Evolutionary conservation across 345 rosid species (phyloP).

Genomic region (Streptanthus diversifolius): DNA sequence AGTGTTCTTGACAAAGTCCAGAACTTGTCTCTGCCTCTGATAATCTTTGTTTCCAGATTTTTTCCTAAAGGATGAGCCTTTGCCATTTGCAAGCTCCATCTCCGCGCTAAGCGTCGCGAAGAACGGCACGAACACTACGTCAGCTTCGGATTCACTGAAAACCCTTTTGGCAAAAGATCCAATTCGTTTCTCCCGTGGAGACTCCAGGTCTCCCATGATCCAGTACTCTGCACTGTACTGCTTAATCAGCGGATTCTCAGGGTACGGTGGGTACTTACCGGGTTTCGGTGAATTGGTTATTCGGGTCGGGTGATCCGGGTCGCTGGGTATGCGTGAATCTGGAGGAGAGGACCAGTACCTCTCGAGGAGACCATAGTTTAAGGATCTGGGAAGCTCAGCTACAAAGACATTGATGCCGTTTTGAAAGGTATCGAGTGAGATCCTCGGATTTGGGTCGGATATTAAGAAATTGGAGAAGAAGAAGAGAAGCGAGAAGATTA

Average conservation of each 20-base stretch:
- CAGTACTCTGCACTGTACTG: constrained; percentile 99
- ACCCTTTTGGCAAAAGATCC: constrained; percentile 69
- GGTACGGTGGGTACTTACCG: constrained; percentile 49
- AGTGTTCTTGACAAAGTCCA: constrained; percentile 57
- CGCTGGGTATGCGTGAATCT: constrained; percentile 65
- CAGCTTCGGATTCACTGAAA: constrained; percentile 49
- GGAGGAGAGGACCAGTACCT: constrained; percentile 63
- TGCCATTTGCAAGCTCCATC: constrained; percentile 78
- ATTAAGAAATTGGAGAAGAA: constrained; percentile 32
- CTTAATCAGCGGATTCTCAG: constrained; percentile 82
- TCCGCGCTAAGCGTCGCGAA: constrained; percentile 86
- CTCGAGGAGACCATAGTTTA: constrained; percentile 73
- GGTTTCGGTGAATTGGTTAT: constrained; percentile 23
- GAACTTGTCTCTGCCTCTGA: constrained; percentile 62
- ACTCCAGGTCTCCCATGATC: constrained; percentile 85
- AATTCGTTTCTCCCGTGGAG: constrained; percentile 43
- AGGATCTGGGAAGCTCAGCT: constrained; percentile 78
- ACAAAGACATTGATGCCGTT: constrained; percentile 64
- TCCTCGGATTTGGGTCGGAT: neutral
- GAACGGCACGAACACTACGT: constrained; percentile 86
- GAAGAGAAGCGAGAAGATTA: constrained; percentile 38
- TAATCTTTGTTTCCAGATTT: constrained; percentile 75
- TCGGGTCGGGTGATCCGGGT: constrained; percentile 64
- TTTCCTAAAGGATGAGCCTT: constrained; percentile 57
- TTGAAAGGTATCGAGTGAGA: constrained; percentile 17